phyloP scores from a whole-genome alignment of 805 yeast species.

The Wickerhamiella galacta region DNA sequence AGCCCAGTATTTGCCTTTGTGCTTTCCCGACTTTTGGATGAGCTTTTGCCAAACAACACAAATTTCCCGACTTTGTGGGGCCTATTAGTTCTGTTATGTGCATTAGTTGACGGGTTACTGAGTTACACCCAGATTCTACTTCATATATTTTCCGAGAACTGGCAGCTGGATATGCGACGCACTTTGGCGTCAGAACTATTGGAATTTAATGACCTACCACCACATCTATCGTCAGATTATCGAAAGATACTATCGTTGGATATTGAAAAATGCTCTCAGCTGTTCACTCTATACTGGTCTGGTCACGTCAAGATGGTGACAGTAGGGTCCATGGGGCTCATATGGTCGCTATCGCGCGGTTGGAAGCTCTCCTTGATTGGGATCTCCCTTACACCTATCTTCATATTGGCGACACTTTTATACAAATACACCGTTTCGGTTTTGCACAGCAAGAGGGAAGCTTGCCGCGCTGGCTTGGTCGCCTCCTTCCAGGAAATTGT shows the following conservation, averaged over 20 bases:
- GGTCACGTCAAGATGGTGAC: conserved; percentile 36
- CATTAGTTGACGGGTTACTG: conserved; percentile 42
- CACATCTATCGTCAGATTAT: conserved; percentile 31
- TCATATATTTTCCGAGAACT: conserved; percentile 44
- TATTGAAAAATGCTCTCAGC: conserved; percentile 51
- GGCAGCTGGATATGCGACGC: conserved; percentile 43
- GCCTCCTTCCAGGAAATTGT: conserved; percentile 33
- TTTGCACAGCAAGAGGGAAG: conserved; percentile 11
- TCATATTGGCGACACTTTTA: conserved; percentile 32
- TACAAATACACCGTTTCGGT: conserved; percentile 29
- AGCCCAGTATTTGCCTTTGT: conserved; percentile 69
- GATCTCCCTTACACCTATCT: conserved; percentile 52
- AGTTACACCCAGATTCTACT: conserved; percentile 36
- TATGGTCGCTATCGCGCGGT: conserved; percentile 66
- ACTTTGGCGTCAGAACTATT: conserved; percentile 33
- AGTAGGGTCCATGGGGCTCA: conserved; percentile 40
- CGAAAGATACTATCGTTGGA: conserved; percentile 66
- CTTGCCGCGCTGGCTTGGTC: conserved; percentile 6
- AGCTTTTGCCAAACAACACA: conserved; percentile 33
- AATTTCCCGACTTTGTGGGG: conserved; percentile 43
- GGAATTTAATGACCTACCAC: conserved; percentile 17
- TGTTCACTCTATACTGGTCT: conserved; percentile 47
- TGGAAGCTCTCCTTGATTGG: conserved; percentile 85
- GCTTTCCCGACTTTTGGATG: conserved; percentile 50
- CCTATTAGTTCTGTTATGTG: conserved; percentile 40